Evolutionary conservation across 2,329 filamentous ascomycete genomes (phyloP).

Genomic region (Endoconidiophora laricicola): DNA sequence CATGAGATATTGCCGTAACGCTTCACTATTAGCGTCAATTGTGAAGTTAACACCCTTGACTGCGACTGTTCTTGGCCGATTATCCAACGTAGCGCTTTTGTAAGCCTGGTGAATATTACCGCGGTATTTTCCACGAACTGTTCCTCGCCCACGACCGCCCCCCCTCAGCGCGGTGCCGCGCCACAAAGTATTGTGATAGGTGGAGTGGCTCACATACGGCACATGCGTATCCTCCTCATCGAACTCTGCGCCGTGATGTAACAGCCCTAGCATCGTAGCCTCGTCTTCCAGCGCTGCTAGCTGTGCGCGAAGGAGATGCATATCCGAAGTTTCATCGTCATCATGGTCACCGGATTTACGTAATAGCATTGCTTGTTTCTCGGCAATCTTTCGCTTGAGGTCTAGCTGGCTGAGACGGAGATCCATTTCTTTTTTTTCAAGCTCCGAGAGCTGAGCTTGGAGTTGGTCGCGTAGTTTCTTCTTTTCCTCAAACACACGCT

Average conservation of each 20-base stretch:
- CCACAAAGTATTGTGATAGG: slow-evolving; percentile 1
- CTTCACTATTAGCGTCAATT: slow-evolving; percentile 46
- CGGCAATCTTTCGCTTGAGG: slow-evolving; percentile 44
- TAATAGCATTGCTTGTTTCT: slow-evolving; percentile 40
- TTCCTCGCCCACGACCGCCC: slow-evolving; percentile 17
- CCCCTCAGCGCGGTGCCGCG: slow-evolving; percentile 26
- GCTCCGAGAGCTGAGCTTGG: slow-evolving; percentile 41
- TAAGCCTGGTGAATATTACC: slow-evolving; percentile 37
- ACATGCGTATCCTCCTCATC: slow-evolving; percentile 25
- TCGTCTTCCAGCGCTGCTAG: slow-evolving; percentile 58
- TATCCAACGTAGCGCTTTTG: slow-evolving; percentile 54
- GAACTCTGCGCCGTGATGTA: slow-evolving; percentile 22
- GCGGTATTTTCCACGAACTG: slow-evolving; percentile 13
- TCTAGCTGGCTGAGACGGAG: slow-evolving; percentile 46
- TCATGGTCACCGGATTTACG: slow-evolving; percentile 18
- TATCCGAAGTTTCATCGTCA: slow-evolving; percentile 27
- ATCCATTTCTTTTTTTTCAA: slow-evolving; percentile 48
- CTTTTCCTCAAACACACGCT: slow-evolving; percentile 51
- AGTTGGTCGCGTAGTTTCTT: slow-evolving; percentile 44
- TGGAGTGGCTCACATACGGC: background rate
- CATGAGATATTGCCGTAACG: slow-evolving; percentile 53
- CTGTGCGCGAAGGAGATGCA: slow-evolving; percentile 51
- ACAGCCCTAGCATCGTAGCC: slow-evolving; percentile 50
- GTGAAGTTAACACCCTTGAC: slow-evolving; percentile 49
- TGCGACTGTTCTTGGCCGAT: slow-evolving; percentile 52